Evolutionary conservation across 75 land plant species (phyloP).

Genomic region (Pseudotsuga menziesii): DNA sequence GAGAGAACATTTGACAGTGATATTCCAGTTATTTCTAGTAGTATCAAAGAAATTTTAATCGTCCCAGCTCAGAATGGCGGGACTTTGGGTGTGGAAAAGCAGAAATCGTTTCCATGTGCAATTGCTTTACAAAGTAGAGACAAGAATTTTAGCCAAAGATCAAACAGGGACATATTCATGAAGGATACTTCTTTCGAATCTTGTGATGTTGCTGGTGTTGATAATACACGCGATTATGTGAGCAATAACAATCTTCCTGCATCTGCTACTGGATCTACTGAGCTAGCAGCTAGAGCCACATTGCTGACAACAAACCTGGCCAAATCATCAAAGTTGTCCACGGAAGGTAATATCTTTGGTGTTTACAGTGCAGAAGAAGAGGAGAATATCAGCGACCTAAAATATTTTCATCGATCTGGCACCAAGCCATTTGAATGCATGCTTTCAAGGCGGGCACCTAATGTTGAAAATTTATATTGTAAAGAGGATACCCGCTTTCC

Average conservation of each 20-base stretch:
- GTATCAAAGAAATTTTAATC: neutral
- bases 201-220: neutral
- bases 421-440: neutral
- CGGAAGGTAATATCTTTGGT: neutral
- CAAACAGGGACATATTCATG: neutral
- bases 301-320: neutral
- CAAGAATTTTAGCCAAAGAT: neutral
- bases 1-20: slow-evolving; percentile 1
- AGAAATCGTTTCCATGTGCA: neutral
- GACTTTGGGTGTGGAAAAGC: neutral
- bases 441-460: neutral
- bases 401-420: neutral
- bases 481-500: neutral
- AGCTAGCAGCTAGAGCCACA: neutral
- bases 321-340: neutral
- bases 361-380: slow-evolving; percentile 1
- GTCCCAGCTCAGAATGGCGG: neutral
- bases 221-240: neutral
- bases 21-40: slow-evolving; percentile 5
- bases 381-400: neutral
- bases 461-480: neutral
- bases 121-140: neutral
- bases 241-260: neutral
- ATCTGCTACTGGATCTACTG: neutral
- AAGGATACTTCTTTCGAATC: neutral